These are phyloP conservation scores for Obba rivulosa DNA, from an alignment of 768 basidiomycete genomes.

Conservation along the genomic window DNA sequence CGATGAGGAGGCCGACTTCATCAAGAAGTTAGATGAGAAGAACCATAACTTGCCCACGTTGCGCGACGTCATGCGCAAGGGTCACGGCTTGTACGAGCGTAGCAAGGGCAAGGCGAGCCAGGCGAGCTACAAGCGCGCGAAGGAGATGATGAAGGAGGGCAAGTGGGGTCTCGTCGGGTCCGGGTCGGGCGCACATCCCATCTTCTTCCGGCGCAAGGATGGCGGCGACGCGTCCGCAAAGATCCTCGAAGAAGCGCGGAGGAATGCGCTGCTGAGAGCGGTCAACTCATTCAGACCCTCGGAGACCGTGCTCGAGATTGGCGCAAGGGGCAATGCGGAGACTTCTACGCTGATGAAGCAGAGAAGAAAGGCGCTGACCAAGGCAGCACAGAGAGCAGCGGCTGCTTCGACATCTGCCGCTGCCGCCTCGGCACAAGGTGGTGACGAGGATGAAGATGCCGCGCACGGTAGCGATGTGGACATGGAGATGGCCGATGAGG, in stretches of 20 bases:
- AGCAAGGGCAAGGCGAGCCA: slow-evolving; percentile 87
- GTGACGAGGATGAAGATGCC: slow-evolving; percentile 24
- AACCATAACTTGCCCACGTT: slow-evolving; percentile 62
- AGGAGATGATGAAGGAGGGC: slow-evolving; percentile 68
- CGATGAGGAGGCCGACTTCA: slow-evolving; percentile 82
- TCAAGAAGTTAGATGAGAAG: slow-evolving; percentile 56
- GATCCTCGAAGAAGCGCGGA: slow-evolving; percentile 45
- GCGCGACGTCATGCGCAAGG: slow-evolving; percentile 80
- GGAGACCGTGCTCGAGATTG: slow-evolving; percentile 91
- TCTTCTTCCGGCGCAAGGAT: slow-evolving; percentile 36
- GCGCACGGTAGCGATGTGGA: slow-evolving; percentile 20
- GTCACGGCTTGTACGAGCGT: slow-evolving; percentile 91
- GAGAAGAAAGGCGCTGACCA: slow-evolving; percentile 70
- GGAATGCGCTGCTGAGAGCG: slow-evolving; percentile 62
- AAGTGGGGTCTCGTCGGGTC: slow-evolving; percentile 68
- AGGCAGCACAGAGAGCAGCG: slow-evolving; percentile 49
- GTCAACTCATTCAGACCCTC: slow-evolving; percentile 79
- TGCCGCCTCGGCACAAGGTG: slow-evolving; percentile 27
- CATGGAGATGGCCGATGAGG: slow-evolving; percentile 74
- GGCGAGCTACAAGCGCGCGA: slow-evolving; percentile 83
- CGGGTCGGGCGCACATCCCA: slow-evolving; percentile 68
- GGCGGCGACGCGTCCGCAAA: slow-evolving; percentile 30
- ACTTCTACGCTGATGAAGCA: slow-evolving; percentile 83
- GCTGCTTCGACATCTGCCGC: slow-evolving; percentile 27
- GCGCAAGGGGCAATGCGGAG: slow-evolving; percentile 56